Evolutionary conservation across 1,284 basidiomycete species (phyloP).

Genomic region (Anthracocystis walkeri): DNA sequence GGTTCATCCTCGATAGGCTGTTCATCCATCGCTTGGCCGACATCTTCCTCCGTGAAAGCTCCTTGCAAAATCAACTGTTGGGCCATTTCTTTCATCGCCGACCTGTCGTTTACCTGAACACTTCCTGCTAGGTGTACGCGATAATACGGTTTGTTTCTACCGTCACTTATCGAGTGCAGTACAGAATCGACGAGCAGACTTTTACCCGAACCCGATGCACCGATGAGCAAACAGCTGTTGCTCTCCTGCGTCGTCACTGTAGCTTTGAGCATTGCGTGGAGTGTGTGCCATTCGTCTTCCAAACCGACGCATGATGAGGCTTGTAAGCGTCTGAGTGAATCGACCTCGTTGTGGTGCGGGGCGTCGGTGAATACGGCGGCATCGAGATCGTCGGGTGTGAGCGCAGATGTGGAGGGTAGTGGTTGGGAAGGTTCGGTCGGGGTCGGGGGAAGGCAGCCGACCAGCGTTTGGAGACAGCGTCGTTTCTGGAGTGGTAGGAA

Average conservation of each 20-base stretch:
- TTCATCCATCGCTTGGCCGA: constrained; percentile 20
- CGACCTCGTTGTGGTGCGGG: background rate
- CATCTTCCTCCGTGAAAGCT: constrained; percentile 52
- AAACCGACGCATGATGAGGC: constrained; percentile 53
- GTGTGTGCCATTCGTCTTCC: constrained; percentile 49
- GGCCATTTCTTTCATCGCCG: constrained; percentile 64
- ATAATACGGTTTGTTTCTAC: constrained; percentile 31
- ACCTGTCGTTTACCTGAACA: constrained; percentile 60
- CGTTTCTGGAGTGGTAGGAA: constrained; percentile 26
- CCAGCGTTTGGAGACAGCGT: constrained; percentile 27
- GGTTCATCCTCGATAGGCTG: constrained; percentile 18
- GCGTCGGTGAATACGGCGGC: constrained; percentile 16
- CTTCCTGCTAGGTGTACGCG: constrained; percentile 56
- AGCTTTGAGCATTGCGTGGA: constrained; percentile 47
- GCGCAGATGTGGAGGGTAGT: constrained; percentile 6
- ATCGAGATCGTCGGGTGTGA: constrained; percentile 11
- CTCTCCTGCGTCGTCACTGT: constrained; percentile 57
- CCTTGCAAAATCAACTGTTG: constrained; percentile 63
- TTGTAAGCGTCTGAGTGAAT: constrained; percentile 6
- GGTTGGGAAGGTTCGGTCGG: background rate
- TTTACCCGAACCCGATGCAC: constrained; percentile 60
- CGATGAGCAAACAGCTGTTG: constrained; percentile 64
- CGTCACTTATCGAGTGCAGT: constrained; percentile 24
- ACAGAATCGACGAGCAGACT: constrained; percentile 56
- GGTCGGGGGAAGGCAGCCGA: constrained; percentile 23